phyloP scores from a whole-genome alignment of 768 basidiomycete genomes.

The Coprinellus aureogranulatus region DNA sequence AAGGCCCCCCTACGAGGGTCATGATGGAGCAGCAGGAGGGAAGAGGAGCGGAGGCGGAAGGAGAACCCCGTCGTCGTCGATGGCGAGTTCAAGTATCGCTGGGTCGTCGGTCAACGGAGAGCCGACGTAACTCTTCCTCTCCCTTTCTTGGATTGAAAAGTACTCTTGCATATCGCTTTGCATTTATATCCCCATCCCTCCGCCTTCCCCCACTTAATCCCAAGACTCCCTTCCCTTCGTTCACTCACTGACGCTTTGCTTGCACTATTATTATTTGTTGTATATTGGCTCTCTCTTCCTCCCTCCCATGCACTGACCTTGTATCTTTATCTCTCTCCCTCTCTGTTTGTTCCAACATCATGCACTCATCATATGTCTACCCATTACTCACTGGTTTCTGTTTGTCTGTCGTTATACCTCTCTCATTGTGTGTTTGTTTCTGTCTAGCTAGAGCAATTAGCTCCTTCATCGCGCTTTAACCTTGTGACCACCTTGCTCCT shows the following conservation, averaged over 20 bases:
- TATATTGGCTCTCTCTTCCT: slow-evolving; percentile 36
- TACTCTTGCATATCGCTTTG: no score
- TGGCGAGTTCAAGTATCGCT: slow-evolving; percentile 66
- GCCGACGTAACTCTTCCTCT: slow-evolving; percentile 21
- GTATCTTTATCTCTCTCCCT: slow-evolving; percentile 29
- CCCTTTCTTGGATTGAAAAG: no score
- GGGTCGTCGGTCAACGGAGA: slow-evolving; percentile 45
- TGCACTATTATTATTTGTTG: slow-evolving; percentile 41
- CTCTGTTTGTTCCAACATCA: no score
- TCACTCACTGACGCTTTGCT: slow-evolving; percentile 13
- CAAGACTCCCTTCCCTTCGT: slow-evolving; percentile 16
- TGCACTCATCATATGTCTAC: slow-evolving; percentile 13
- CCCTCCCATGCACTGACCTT: slow-evolving; percentile 25
- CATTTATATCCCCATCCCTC: slow-evolving; percentile 2
- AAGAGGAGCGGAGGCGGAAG: slow-evolving; percentile 44
- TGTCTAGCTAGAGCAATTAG: no score
- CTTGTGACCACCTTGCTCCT: no score
- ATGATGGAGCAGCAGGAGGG: slow-evolving; percentile 69
- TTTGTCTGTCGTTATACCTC: slow-evolving; percentile 6
- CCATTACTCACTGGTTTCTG: slow-evolving; percentile 17
- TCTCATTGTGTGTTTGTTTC: no score
- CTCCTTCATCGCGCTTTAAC: no score
- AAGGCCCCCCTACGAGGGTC: slow-evolving; percentile 67
- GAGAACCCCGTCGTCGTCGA: slow-evolving; percentile 66
- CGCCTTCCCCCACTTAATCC: slow-evolving; percentile 9